Evolutionary conservation across 805 yeast species (phyloP), one percentile per base, ranked within the genome.

Genomic region (Saturnispora sekii): DNA sequence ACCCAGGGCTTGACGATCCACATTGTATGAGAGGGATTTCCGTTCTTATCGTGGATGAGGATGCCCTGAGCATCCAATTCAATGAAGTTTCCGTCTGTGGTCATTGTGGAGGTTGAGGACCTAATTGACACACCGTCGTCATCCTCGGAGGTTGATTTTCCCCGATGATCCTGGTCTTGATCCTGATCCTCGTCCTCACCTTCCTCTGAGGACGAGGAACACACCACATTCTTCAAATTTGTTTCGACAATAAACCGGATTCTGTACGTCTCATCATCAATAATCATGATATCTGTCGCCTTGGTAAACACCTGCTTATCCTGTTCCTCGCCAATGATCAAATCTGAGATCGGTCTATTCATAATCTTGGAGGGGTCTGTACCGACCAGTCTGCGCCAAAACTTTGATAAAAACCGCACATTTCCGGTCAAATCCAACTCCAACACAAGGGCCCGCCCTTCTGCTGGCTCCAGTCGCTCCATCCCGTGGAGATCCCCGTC

Each of bases 61-160:
- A 93, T 81, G 3, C 98, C 98, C 57, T 90, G 97, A 0, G 96
- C 97, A 61, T 90, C 97, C 34, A 89, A 66, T 52, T 85, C 90
- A 8, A 81, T 74, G 12, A 74, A 64, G 9, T 73, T 77, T 6
- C 82, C 83, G 53, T 79, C 77, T 15, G 80, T 78, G 0, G 75
- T 64, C n/a, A 71, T 50, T 1, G 67, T 54, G 10, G 68, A 63
- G 3, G 56, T 38, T 2, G 53, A 46, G 1, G 65, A 60, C 26
- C 26, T 21, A 8, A 41, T 55, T 56, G 1, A 57, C 30, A 42
- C 66, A 3, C 51, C 45, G 2, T 61, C 54, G 32, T 60, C 63
- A 36, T 52, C 48, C 38, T 55, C 59, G 3, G 51, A 50, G 17
- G 43, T 33, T 16, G 37, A 34, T 10, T 40, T 18, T 15, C n/a